Percentiles rank a stretch among this genome's conserved stretches.
These are phyloP conservation scores for Bondarzewia mesenterica DNA, from an alignment of 1,284 basidiomycete genomes.

Conservation along the genomic window DNA sequence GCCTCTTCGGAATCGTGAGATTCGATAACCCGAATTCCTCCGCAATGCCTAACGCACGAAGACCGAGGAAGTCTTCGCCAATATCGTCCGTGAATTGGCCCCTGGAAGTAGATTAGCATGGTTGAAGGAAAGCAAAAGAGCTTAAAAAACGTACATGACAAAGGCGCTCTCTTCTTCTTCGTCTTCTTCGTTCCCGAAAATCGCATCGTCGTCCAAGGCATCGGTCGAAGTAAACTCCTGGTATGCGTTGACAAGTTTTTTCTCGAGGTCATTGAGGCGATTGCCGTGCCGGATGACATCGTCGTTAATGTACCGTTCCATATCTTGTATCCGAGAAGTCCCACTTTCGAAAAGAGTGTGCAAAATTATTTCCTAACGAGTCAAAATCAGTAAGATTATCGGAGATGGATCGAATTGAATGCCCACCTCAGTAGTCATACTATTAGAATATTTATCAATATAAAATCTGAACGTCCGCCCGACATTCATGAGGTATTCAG, in stretches of 20 bases:
- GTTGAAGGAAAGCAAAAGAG: background rate
- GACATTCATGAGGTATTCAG: conserved; percentile 80
- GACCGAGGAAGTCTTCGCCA: conserved; percentile 91
- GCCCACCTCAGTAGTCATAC: conserved; percentile 76
- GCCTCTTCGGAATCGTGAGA: conserved; percentile 70
- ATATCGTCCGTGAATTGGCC: conserved; percentile 85
- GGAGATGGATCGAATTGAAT: conserved; percentile 6
- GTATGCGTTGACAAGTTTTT: conserved; percentile 80
- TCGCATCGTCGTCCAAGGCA: conserved; percentile 66
- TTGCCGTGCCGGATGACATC: conserved; percentile 81
- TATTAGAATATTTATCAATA: conserved; percentile 70
- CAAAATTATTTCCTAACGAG: conserved; percentile 76
- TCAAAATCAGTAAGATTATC: background rate
- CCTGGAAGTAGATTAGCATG: conserved; percentile 24
- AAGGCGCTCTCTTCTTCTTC: conserved; percentile 73
- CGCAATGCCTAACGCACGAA: conserved; percentile 85
- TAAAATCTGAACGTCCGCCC: conserved; percentile 81
- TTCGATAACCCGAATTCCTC: conserved; percentile 78
- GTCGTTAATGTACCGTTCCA: conserved; percentile 85
- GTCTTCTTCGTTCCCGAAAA: conserved; percentile 61
- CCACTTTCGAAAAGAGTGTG: conserved; percentile 88
- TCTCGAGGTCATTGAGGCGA: conserved; percentile 73
- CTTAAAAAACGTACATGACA: conserved; percentile 46
- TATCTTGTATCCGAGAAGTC: conserved; percentile 61
- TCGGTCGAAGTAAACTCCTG: conserved; percentile 43